Percentiles rank a stretch among this genome's conserved stretches.
Evolutionary conservation across 768 basidiomycete genomes (phyloP).

Genomic region (Galerina marginata): DNA sequence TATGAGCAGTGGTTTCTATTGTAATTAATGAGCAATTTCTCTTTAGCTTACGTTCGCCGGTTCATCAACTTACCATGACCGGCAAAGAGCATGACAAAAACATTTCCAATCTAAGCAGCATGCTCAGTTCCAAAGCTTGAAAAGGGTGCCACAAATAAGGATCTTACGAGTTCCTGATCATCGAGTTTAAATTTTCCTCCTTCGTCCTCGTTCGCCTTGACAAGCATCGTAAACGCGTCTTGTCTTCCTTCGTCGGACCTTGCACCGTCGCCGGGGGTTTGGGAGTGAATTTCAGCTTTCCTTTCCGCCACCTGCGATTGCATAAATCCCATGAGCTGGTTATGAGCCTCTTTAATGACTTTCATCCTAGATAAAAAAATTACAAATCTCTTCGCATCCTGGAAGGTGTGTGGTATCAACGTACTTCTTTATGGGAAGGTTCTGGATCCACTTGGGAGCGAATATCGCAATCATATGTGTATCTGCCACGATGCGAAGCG

Average conservation of each 20-base stretch:
- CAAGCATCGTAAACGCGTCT: slow-evolving; percentile 49
- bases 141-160: not conserved
- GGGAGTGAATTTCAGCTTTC: slow-evolving; percentile 28
- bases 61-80: slow-evolving; percentile 51
- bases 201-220: slow-evolving; percentile 52
- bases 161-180: slow-evolving; percentile 45
- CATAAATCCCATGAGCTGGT: slow-evolving; percentile 43
- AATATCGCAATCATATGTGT: slow-evolving; percentile 28
- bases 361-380: not conserved
- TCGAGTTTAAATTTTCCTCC: slow-evolving; percentile 42
- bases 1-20: slow-evolving; percentile 56
- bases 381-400: not conserved
- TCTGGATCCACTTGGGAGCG: slow-evolving; percentile 43
- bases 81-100: slow-evolving; percentile 58
- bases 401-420: not conserved
- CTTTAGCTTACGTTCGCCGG: not conserved
- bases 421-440: slow-evolving; percentile 42
- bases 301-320: slow-evolving; percentile 38
- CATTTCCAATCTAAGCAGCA: slow-evolving; percentile 51
- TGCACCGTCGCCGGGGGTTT: not conserved
- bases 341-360: slow-evolving; percentile 32
- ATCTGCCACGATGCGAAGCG: slow-evolving; percentile 36
- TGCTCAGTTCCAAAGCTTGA: not conserved
- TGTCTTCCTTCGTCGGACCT: slow-evolving; percentile 8
- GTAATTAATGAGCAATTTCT: not conserved